These are phyloP conservation scores for Candida golubevii DNA, from an alignment of 805 yeast species.

Conservation along the genomic window DNA sequence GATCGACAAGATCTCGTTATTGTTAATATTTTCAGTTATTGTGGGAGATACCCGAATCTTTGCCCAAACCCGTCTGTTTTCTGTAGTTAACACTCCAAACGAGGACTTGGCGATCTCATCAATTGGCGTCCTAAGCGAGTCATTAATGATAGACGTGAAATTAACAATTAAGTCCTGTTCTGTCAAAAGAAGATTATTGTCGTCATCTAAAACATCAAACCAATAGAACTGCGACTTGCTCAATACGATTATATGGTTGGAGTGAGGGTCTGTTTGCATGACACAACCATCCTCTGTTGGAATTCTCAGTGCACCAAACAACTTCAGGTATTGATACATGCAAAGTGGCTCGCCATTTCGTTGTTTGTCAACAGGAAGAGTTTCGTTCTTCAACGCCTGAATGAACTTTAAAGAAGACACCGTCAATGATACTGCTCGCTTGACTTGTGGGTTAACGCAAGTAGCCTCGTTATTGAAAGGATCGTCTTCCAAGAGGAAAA, in stretches of 20 bases:
- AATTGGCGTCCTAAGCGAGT: constrained; percentile 52
- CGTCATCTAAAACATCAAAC: constrained; percentile 83
- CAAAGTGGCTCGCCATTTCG: constrained; percentile 63
- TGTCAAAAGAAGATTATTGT: constrained; percentile 65
- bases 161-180: constrained; percentile 74
- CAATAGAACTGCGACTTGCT: constrained; percentile 88
- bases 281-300: constrained; percentile 79
- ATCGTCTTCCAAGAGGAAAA: constrained; percentile 85
- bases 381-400: constrained; percentile 70
- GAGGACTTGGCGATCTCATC: constrained; percentile 69
- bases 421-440: constrained; percentile 76
- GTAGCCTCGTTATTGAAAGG: constrained; percentile 65
- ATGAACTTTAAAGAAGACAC: constrained; percentile 75
- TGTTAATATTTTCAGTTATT: constrained; percentile 43
- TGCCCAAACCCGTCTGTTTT: constrained; percentile 86
- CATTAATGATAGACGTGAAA: constrained; percentile 70
- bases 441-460: constrained; percentile 52
- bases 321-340: constrained; percentile 86
- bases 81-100: constrained; percentile 87
- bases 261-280: constrained; percentile 71
- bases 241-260: constrained; percentile 78
- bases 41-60: constrained; percentile 52
- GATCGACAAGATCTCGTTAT: constrained; percentile 66
- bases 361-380: constrained; percentile 65
- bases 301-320: constrained; percentile 84